Evolutionary conservation across 495 filamentous ascomycete species (phyloP).

Genomic region (Cercophora newfieldiana): DNA sequence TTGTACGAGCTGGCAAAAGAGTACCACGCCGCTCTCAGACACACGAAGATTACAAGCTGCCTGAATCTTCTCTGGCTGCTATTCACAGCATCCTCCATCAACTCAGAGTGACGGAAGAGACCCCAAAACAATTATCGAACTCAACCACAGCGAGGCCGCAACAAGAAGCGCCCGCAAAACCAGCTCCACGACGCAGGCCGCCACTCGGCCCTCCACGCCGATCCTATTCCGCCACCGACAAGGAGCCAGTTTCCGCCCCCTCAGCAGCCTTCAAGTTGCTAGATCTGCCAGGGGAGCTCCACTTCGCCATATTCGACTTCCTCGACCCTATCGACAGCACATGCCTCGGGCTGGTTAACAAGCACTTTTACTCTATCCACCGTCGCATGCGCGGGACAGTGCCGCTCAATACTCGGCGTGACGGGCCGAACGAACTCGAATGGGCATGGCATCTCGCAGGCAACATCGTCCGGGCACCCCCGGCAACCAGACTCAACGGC

Average conservation of each 20-base stretch:
- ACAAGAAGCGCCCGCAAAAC: constrained; percentile 2
- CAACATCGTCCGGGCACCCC: constrained; percentile 28
- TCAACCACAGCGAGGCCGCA: not conserved
- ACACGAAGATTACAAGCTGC: constrained; percentile 32
- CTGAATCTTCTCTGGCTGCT: constrained; percentile 21
- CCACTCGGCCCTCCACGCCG: constrained; percentile 37
- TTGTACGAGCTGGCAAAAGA: constrained; percentile 21
- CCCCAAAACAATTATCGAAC: not conserved
- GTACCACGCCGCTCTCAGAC: constrained; percentile 38
- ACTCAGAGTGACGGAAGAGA: constrained; percentile 8
- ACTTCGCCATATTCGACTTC: constrained; percentile 54
- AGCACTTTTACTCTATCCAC: constrained; percentile 53
- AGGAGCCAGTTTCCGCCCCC: constrained; percentile 43
- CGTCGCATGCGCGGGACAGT: constrained; percentile 50
- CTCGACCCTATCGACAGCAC: constrained; percentile 58
- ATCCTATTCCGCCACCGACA: constrained; percentile 53
- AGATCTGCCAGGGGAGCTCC: constrained; percentile 59
- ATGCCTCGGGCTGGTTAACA: constrained; percentile 54
- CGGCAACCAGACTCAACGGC: constrained; percentile 2
- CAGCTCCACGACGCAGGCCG: constrained; percentile 22
- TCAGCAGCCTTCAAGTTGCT: constrained; percentile 38
- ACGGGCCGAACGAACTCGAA: constrained; percentile 56
- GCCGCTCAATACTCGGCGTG: constrained; percentile 47
- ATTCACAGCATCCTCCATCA: constrained; percentile 25
- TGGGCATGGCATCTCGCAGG: constrained; percentile 55